These are phyloP conservation scores for Fagus sylvatica DNA, from an alignment of 306 rosid species.

Conservation along the genomic window DNA sequence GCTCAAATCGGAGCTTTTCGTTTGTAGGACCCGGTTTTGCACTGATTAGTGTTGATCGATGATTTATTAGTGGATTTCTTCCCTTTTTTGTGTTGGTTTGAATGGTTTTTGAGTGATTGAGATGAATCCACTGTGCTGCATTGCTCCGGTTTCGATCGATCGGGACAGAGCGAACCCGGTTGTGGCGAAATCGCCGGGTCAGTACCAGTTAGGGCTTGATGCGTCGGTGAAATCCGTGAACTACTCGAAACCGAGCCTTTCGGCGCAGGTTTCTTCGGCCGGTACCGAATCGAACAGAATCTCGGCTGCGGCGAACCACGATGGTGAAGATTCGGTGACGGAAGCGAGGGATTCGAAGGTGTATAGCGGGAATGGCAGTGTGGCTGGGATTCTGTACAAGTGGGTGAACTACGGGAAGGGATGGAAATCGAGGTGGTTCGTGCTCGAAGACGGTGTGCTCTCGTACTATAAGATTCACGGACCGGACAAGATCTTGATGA, in stretches of 20 bases:
- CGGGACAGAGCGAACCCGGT: conserved; percentile 66
- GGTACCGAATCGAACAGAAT: conserved; percentile 53
- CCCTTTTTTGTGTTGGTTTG: not conserved
- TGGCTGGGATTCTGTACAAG: conserved; percentile 88
- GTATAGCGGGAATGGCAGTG: conserved; percentile 53
- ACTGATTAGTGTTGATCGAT: conserved; percentile 16
- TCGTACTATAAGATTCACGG: conserved; percentile 98
- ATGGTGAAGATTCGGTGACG: conserved; percentile 44
- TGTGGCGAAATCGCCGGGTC: conserved; percentile 42
- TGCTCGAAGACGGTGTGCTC: conserved; percentile 93
- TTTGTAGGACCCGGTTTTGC: not conserved
- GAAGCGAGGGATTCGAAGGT: conserved; percentile 67
- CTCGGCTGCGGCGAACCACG: conserved; percentile 37
- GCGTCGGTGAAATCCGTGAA: conserved; percentile 46
- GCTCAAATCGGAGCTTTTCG: not conserved
- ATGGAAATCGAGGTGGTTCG: conserved; percentile 96
- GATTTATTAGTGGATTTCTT: not conserved
- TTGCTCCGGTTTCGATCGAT: conserved; percentile 99
- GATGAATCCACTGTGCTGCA: conserved; percentile 99
- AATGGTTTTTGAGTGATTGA: conserved; percentile 5
- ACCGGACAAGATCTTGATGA: conserved; percentile 85
- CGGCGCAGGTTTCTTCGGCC: conserved; percentile 62
- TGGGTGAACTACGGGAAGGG: conserved; percentile 99
- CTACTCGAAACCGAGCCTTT: conserved; percentile 53
- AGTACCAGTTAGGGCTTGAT: conserved; percentile 64